Evolutionary conservation across 176 grass and related monocot species (phyloP).

Genomic region (Oryza meyeriana): DNA sequence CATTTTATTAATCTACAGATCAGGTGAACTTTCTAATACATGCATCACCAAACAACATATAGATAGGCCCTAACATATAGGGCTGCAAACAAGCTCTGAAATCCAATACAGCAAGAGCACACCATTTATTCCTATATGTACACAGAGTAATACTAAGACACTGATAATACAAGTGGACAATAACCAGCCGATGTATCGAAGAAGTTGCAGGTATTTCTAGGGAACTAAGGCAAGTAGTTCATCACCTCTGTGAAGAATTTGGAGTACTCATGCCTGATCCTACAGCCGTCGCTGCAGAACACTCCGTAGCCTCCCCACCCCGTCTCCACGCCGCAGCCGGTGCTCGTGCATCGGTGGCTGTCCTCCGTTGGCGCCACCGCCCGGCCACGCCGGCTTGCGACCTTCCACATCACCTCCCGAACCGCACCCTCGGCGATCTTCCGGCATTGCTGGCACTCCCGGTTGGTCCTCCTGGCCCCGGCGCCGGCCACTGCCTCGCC

Average conservation of each 20-base stretch:
- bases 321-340: background rate
- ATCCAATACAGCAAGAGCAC: too few relatives aligned
- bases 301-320: background rate
- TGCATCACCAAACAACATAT: too few relatives aligned
- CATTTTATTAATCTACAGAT: too few relatives aligned
- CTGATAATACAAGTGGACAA: too few relatives aligned
- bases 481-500: rapidly evolving
- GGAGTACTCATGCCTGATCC: background rate
- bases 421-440: background rate
- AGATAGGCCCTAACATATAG: too few relatives aligned
- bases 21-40: too few relatives aligned
- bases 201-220: too few relatives aligned
- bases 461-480: background rate
- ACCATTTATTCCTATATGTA: too few relatives aligned
- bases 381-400: background rate
- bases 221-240: background rate
- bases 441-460: background rate
- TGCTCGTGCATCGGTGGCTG: background rate
- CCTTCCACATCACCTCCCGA: background rate
- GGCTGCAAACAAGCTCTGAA: too few relatives aligned
- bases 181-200: too few relatives aligned
- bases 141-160: too few relatives aligned
- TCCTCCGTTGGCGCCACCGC: background rate
- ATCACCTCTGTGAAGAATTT: background rate
- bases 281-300: background rate